Conservation (phyloP, 305 asterid genomes). For the Plantago rigida region DNA sequence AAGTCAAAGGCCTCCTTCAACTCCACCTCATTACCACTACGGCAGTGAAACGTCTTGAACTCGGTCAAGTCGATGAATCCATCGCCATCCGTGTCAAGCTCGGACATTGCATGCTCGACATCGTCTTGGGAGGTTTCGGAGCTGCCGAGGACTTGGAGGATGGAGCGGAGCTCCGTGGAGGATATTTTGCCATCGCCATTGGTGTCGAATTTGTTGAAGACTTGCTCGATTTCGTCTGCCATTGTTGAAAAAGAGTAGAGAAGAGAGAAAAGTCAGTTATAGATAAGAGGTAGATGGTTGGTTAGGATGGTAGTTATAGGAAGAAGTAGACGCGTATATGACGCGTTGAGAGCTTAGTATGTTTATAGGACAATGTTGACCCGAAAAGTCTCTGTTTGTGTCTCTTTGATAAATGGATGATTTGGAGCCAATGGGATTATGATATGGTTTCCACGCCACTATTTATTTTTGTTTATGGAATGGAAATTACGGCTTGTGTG, state of each 20-base stretch:
- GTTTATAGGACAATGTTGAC: not conserved
- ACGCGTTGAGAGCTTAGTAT: not conserved
- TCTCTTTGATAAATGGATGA: not conserved
- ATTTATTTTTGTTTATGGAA: too few species aligned
- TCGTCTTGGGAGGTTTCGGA: not conserved
- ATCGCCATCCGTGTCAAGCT: slow-evolving; percentile 5
- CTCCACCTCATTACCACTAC: not conserved
- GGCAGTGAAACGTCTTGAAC: not conserved
- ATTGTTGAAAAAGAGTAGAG: not conserved
- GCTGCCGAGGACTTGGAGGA: slow-evolving; percentile 4
- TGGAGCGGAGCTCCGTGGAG: not conserved
- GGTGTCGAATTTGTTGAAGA: slow-evolving; percentile 8
- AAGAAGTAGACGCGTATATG: not conserved
- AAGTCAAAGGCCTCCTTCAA: not conserved
- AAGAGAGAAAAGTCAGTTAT: not conserved
- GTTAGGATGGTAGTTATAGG: not conserved
- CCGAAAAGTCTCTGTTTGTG: not conserved
- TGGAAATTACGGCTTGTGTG: too few species aligned
- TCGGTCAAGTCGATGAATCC: slow-evolving; percentile 5
- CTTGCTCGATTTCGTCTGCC: slow-evolving; percentile 2
- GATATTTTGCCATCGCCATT: slow-evolving; percentile 10
- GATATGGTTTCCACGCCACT: too few species aligned
- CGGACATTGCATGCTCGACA: not conserved
- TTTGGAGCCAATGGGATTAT: not conserved
- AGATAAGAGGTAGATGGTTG: not conserved